Evolutionary conservation across 2,329 filamentous ascomycete species (phyloP), one percentile per base, ranked within the genome.

Genomic region (Zopfia rhizophila): DNA sequence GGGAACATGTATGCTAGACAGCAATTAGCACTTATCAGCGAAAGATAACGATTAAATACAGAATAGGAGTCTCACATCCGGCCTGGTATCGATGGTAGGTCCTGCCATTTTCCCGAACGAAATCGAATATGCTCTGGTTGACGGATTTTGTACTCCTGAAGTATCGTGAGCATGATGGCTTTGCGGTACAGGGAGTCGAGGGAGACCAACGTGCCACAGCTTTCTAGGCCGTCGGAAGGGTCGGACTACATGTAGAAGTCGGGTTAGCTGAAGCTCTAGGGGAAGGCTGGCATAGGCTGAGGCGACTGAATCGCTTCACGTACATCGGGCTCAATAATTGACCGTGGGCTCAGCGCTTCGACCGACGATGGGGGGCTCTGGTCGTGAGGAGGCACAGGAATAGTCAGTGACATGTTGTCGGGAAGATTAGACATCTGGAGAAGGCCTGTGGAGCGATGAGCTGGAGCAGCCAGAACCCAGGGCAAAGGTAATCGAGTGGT

Each of bases 61-160:
- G 14, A 8, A 18, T 11, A 13, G 6, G 23, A 48, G 35, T n/a
- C 68, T 56, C 63, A 75, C 72, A 70, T 43, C 72, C 72, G 14
- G 68, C 65, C 45, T 66, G 64, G 42, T 70, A 73, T 25, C 66
- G 58, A 39, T 74, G 70, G 51, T 75, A 74, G 18, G 70, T 73
- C 45, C 72, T 59, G 45, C 72, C 72, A 61, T 73, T 72, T 48
- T 72, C 68, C 46, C 63, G 65, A 27, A 73, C 58, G 41, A 65
- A 70, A 52, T 73, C 65, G 52, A 63, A 68, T 25, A 73, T 72
- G 55, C 68, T 72, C 45, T 66, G 61, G 28, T 68, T 71, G 51
- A 72, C 63, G 24, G 69, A 73, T 42, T 68, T 63, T 6, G 69
- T 69, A 48, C 69, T 69, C 37, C 70, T 72, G 56, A 12, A 24